Evolutionary conservation across 2,329 filamentous ascomycete species (phyloP), one percentile per base, ranked within the genome.

Genomic region (Epichloe typhina): DNA sequence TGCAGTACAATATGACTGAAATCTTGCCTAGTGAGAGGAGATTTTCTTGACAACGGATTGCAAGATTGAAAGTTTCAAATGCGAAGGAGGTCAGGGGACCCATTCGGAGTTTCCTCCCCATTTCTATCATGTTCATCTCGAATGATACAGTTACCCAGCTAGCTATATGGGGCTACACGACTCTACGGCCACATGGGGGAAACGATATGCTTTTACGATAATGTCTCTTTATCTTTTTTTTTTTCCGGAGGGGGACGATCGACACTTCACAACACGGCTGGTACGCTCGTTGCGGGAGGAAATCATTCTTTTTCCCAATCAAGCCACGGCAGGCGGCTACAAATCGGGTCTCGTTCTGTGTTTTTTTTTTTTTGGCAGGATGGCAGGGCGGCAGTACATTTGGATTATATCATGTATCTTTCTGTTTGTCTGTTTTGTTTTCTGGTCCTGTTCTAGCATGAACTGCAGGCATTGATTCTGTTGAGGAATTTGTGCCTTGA

Each of bases 151-250:
- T 37, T 23, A 23, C 23, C 31, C 40, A 37, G 33, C 36, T 21
- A 45, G 21, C 21, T 38, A 26, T 5, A 49, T 33, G 47, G 40
- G 47, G 40, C 19, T 17, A 49, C n/a, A 13, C 47, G 33, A 47
- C 46, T 42, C 35, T 39, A 52, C 35, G 42, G 33, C 47, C 33
- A 35, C n/a, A 37, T 12, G 31, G 12, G 7, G 35, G 37, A 36
- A 37, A 40, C 31, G 36, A 49, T 45, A 52, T 47, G 48, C 45
- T 38, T 38, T 52, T 44, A 55, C 41, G 54, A 55, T 53, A 33
- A 55, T 50, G 50, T 50, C 26, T 50, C 42, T 44, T 44, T 21
- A 19, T 8, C 5, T 21, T 17, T 38, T 37, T n/a, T 21, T 48
- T 39, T 26, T 26, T 8, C 26, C 31, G 31, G 31, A 31, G 9